These are phyloP conservation scores for Aciculoconidium aculeatum DNA, from an alignment of 805 yeast species.

Conservation along the genomic window DNA sequence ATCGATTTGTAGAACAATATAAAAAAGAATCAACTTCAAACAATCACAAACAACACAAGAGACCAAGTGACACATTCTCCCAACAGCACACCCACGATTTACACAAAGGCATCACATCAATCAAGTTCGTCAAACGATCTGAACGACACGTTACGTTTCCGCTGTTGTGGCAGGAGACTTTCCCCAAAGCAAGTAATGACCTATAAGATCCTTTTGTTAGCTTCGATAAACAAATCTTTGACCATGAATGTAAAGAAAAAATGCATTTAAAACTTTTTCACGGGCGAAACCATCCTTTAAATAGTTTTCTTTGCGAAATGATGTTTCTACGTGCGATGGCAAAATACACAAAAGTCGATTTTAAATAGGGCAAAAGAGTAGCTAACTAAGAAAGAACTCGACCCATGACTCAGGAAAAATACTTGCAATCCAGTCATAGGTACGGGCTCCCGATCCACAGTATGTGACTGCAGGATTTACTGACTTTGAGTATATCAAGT, in stretches of 20 bases:
- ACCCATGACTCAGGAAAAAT: constrained; percentile 27
- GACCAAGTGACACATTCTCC: constrained; percentile 2
- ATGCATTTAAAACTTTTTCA: too few species aligned
- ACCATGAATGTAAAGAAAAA: constrained; percentile 50
- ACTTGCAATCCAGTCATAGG: constrained; percentile 29
- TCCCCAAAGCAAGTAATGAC: constrained; percentile 62
- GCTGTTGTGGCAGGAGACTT: constrained; percentile 79
- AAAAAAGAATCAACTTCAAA: constrained; percentile 6
- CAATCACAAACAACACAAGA: too few species aligned
- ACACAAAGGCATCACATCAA: constrained; percentile 1
- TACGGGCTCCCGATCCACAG: constrained; percentile 39
- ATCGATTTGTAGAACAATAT: constrained; percentile 4
- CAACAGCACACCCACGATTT: not conserved
- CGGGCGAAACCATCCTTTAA: too few species aligned
- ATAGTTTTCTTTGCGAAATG: too few species aligned
- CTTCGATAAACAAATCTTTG: constrained; percentile 77
- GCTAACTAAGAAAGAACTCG: constrained; percentile 16
- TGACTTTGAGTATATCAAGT: constrained; percentile 24
- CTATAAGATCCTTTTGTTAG: constrained; percentile 44
- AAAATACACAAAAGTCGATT: too few species aligned
- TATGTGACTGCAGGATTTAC: constrained; percentile 27
- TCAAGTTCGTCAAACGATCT: constrained; percentile 17
- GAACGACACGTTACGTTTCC: constrained; percentile 50
- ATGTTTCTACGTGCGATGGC: too few species aligned
- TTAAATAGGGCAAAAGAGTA: too few species aligned